Conservation (phyloP, 179 eudicot genomes). For the Vitellaria paradoxa region DNA sequence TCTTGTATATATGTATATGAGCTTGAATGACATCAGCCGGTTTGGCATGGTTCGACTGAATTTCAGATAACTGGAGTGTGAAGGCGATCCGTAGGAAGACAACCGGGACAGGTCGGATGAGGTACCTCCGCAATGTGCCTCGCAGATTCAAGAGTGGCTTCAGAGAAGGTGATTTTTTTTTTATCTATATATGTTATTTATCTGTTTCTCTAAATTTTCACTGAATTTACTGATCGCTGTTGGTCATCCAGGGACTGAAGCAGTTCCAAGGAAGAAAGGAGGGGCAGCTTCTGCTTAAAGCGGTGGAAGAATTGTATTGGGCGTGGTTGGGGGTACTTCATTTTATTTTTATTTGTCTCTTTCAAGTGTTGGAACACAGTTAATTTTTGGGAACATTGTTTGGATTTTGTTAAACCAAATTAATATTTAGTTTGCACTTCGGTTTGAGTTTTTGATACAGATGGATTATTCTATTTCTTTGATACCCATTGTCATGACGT, state of each 20-base stretch:
- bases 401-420: neutral
- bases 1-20: no score
- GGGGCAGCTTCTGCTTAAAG: constrained; percentile 34
- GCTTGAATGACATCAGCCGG: neutral
- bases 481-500: neutral
- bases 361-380: neutral
- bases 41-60: neutral
- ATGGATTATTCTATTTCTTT: neutral
- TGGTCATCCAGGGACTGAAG: constrained; percentile 47
- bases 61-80: constrained; percentile 82
- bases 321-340: neutral
- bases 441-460: neutral
- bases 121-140: constrained; percentile 84
- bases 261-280: constrained; percentile 59
- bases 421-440: neutral
- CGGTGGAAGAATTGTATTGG: neutral
- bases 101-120: constrained; percentile 82
- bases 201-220: neutral
- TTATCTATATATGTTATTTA: neutral
- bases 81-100: constrained; percentile 53
- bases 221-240: neutral
- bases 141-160: constrained; percentile 85
- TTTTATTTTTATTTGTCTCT: neutral
- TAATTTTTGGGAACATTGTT: neutral
- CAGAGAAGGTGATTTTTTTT: constrained; percentile 60